Base-by-base conservation (phyloP, 495 filamentous ascomycete genomes). In the Podospora pseudopauciseta region DNA sequence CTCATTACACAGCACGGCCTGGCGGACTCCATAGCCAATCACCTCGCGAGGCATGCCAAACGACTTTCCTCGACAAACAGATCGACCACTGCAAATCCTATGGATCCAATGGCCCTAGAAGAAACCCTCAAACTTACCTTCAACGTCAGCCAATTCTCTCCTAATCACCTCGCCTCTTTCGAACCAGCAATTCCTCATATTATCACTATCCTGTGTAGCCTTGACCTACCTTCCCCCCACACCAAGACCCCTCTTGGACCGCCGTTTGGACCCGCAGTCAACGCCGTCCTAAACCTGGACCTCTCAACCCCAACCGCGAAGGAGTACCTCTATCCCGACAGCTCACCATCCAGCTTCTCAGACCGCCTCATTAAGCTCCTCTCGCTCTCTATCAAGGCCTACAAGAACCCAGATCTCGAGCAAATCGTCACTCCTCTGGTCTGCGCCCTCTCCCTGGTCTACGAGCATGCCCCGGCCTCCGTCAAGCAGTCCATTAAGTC, bases 81-180 rank as follows among this genome's bases (percentile, higher is more conserved):
- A 28, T n/a, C 78, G 67, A 53, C 71, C 32, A 75, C 76, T 34
- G 73, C 81, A 4, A 76, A 87, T 30, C 85, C 89, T 3, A 91
- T 93, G 83, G 89, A 90, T 66, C 86, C 89, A 68, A 86, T 94
- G 83, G 94, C 93, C 7, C 81, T 99, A 4, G 85, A 81, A 0
- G 96, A 99, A 74, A 92, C 89, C 1, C 79, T 96, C 15, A 97
- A 97, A 74, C 82, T 99, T 57, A 78, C 97, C 6, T 99, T 96
- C 80, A 97, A 97, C 76, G 79, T 97, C 54, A 89, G 88, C 5
- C 88, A 63, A 2, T 71, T 73, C 39, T 69, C 67, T 53, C 64
- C 92, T 5, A 81, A 87, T 63, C 80, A 89, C 15, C 74, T 81
- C 26, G 75, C 74, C 20, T 76, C 81, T 1, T 96, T 96, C 75